Evolutionary conservation across 306 rosid species (phyloP).

Genomic region (Crataegus laevigata): DNA sequence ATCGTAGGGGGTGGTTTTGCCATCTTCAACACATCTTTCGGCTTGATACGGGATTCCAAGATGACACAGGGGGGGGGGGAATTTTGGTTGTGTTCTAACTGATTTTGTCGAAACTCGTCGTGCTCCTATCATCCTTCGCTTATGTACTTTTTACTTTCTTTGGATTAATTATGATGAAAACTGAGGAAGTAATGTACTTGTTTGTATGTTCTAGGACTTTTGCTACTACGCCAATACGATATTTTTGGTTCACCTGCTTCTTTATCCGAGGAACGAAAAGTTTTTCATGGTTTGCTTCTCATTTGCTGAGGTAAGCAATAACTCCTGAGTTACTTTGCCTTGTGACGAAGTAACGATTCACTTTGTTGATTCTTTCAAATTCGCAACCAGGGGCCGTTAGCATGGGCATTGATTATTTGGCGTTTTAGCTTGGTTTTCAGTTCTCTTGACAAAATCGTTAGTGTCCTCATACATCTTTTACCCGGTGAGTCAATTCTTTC

Average conservation of each 20-base stretch:
- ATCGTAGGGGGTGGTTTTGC: background rate
- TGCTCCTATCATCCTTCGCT: background rate
- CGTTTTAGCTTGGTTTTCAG: slow-evolving; percentile 98
- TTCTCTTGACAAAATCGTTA: slow-evolving; percentile 75
- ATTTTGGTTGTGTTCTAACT: background rate
- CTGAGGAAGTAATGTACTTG: slow-evolving; percentile 18
- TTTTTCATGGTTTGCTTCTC: slow-evolving; percentile 91
- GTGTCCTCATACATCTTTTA: slow-evolving; percentile 92
- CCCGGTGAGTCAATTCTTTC: slow-evolving; percentile 54
- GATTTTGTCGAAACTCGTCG: background rate
- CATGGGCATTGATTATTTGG: slow-evolving; percentile 96
- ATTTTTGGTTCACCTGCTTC: slow-evolving; percentile 71
- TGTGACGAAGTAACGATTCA: slow-evolving; percentile 4
- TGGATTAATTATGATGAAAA: background rate
- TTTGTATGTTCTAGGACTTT: slow-evolving; percentile 56
- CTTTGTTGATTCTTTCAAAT: slow-evolving; percentile 20
- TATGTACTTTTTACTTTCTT: background rate
- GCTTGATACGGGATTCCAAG: background rate
- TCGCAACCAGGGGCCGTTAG: slow-evolving; percentile 80
- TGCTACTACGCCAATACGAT: slow-evolving; percentile 95
- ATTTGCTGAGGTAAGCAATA: slow-evolving; percentile 79
- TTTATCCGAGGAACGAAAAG: slow-evolving; percentile 72
- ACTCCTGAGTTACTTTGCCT: slow-evolving; percentile 7
- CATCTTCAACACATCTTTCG: background rate
- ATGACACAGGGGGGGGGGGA: background rate